Base-by-base conservation (phyloP, 345 rosid species). In the Populus alba region DNA sequence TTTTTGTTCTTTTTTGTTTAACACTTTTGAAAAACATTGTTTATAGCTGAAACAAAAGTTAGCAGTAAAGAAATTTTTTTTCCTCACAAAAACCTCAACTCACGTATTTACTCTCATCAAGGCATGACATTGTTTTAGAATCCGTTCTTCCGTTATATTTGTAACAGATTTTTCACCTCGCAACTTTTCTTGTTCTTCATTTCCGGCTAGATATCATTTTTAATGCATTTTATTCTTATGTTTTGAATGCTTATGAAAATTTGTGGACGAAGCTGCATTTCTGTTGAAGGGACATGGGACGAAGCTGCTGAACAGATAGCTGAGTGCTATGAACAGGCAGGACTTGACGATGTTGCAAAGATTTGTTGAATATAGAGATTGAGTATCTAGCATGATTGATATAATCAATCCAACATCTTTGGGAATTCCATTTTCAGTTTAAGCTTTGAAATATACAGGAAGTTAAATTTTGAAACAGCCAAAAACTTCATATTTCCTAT, bases 111-210 rank as follows among this genome's bases (percentile, higher is more conserved):
- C 35, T 33, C 35, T 33, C 35, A 4, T 33, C 35, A 33, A 33
- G 5, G 35, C 35, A 33, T 33, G 35, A 33, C 35, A 33, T 33
- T 33, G 33, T 33, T 33, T 5, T 33, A 33, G 35, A 33, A 33
- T 33, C 35, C 5, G 35, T 33, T 33, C 35, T 33, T 33, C 35
- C 35, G 35, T 33, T 33, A 0, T 33, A 33, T 33, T 33, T 33
- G 35, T 33, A 33, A 33, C 35, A 33, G 35, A 33, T 33, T 33
- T 33, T 33, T 33, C 35, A 33, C 35, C 35, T 33, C 35, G 80
- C 53, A 66, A 78, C 72, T 80, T 85, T 41, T 71, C 87, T 74
- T 81, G 79, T 16, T 82, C 84, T 62, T 76, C 85, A 25, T 85
- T 71, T 78, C 77, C 85, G 17, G 91, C 92, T 91, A 20, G 70